Conservation (phyloP, 2,329 filamentous ascomycete species). For the Emydomyces testavorans region DNA sequence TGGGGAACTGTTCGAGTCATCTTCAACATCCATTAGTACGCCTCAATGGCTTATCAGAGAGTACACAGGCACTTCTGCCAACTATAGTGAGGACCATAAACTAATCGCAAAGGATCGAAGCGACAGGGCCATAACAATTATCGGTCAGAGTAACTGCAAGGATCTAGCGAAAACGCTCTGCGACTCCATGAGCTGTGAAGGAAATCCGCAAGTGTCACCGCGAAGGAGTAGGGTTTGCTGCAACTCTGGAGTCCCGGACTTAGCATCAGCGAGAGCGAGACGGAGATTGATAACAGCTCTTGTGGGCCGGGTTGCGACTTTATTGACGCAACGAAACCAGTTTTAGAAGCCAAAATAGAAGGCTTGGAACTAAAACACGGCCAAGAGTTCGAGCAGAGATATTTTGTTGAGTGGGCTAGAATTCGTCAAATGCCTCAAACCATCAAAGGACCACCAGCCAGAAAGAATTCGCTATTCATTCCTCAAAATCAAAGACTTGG, state of each 20-base stretch:
- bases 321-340: constrained; percentile 48
- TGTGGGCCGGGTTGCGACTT: constrained; percentile 49
- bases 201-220: background rate
- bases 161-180: background rate
- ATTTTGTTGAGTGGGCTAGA: constrained; percentile 39
- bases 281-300: constrained; percentile 44
- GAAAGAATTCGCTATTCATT: constrained; percentile 38
- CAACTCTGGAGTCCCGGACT: constrained; percentile 42
- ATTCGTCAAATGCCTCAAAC: constrained; percentile 29
- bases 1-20: constrained; percentile 45
- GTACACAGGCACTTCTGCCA: background rate
- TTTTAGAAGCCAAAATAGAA: constrained; percentile 42
- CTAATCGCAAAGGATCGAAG: constrained; percentile 25
- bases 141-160: constrained; percentile 18
- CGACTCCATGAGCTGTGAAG: background rate
- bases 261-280: constrained; percentile 34
- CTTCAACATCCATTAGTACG: constrained; percentile 41
- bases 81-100: constrained; percentile 23
- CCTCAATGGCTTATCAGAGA: constrained; percentile 22
- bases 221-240: constrained; percentile 7
- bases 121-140: constrained; percentile 23
- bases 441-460: constrained; percentile 11
- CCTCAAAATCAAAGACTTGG: constrained; percentile 31
- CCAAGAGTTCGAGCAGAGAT: constrained; percentile 39
- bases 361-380: constrained; percentile 44